Evolutionary conservation across 1,284 basidiomycete genomes (phyloP).

Genomic region (Microstroma glucosiphilum): DNA sequence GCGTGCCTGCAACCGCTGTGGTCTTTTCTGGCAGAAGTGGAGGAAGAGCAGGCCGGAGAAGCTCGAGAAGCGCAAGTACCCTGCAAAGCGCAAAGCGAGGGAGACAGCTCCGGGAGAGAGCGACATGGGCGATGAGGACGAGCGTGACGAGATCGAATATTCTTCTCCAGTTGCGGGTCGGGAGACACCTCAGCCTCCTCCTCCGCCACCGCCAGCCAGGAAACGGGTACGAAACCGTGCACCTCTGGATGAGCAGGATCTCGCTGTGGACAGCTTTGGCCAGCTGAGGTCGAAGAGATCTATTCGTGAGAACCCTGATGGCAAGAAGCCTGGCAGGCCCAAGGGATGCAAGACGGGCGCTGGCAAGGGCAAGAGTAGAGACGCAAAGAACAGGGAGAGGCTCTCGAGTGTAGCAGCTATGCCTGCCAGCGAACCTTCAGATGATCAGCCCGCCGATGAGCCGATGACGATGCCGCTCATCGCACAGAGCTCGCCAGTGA

Average conservation of each 20-base stretch:
- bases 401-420: neutral
- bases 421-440: constrained; percentile 10
- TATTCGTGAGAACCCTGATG: constrained; percentile 31
- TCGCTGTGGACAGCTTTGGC: constrained; percentile 28
- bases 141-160: neutral
- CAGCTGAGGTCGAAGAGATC: constrained; percentile 31
- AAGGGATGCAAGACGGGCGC: constrained; percentile 21
- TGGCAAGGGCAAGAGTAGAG: constrained; percentile 9
- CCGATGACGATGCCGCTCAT: constrained; percentile 2
- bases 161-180: neutral
- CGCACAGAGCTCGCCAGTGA: constrained; percentile 3
- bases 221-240: neutral
- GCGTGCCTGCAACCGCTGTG: constrained; percentile 47
- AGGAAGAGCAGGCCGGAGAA: constrained; percentile 25
- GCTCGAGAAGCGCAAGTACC: constrained; percentile 11
- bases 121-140: constrained; percentile 4
- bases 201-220: neutral
- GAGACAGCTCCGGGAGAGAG: neutral
- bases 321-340: constrained; percentile 27
- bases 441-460: constrained; percentile 8
- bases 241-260: neutral
- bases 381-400: neutral
- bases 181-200: neutral
- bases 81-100: neutral
- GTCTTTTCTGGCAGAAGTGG: constrained; percentile 42